Evolutionary conservation across 2,329 filamentous ascomycete species (phyloP), one percentile per base, ranked within the genome.

Genomic region (Xylaria polymorpha): DNA sequence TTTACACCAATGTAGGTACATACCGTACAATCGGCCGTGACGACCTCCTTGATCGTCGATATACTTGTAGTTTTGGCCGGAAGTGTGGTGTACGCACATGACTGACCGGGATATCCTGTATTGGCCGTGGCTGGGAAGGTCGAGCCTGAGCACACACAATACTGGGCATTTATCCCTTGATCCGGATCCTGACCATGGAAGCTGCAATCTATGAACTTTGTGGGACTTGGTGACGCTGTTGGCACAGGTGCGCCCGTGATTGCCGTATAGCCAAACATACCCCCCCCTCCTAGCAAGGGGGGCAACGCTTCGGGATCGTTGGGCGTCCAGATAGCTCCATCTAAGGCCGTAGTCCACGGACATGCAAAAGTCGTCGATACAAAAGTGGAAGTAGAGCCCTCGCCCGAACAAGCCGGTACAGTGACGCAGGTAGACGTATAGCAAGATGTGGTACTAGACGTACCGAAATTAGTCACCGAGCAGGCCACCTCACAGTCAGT

Each of bases 401-500:
- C 22, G n/a, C 2, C 14, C 1, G 37, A 56, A 9, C 53, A 56
- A 6, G 37, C 32, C 18, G 10, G 14, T 3, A 41, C 53, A 22
- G 53, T 56, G 32, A 56, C 53, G 53, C 53, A 56, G 35, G 14
- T 56, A 8, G 53, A 8, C 2, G 14, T 56, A 22, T 37, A 56
- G 53, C 53, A 56, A 22, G 37, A 22, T 6, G 15, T 56, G 1
- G 53, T 56, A 2, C 2, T 12, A 1, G 37, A 41, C 1, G 53
- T 56, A 3, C 53, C 37, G 37, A 56, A 56, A 18, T 56, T 18
- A 9, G 37, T 41, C 2, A 56, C 14, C 2, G 53, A 56, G 32
- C 32, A 56, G 32, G 10, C 53, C 2, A 56, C 53, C 35, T 56
- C 14, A 14, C 53, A 56, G 53, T 56, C 53, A 22, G 53, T 56